These are phyloP conservation scores for Candida patagonica DNA, from an alignment of 805 yeast genomes.

Conservation along the genomic window DNA sequence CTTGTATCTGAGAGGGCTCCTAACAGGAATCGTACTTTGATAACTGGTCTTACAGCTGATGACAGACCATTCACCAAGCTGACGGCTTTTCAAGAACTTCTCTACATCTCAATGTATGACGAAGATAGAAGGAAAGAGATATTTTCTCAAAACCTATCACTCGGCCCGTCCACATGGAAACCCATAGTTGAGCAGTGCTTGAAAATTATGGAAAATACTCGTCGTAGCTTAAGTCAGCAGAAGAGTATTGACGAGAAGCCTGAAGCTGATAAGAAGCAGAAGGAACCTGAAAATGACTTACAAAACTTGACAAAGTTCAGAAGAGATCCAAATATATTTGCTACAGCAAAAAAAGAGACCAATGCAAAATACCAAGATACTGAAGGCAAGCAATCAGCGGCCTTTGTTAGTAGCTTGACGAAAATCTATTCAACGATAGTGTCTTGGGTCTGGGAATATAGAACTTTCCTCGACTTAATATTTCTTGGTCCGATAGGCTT, in stretches of 20 bases:
- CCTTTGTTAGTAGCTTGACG: slow-evolving; percentile 12
- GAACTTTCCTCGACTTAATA: slow-evolving; percentile 10
- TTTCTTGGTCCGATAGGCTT: slow-evolving; percentile 22
- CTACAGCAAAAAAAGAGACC: neutral
- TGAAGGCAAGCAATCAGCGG: slow-evolving; percentile 17
- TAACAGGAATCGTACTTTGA: slow-evolving; percentile 30
- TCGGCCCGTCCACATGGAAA: slow-evolving; percentile 27
- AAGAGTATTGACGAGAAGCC: neutral
- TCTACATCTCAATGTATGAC: slow-evolving; percentile 22
- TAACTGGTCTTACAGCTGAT: slow-evolving; percentile 27
- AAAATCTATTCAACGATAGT: neutral
- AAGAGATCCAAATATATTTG: neutral
- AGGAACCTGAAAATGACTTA: neutral
- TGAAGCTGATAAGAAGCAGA: neutral
- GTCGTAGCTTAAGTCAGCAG: slow-evolving; percentile 6
- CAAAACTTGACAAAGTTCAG: neutral
- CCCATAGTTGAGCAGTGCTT: slow-evolving; percentile 21
- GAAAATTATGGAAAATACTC: slow-evolving; percentile 13
- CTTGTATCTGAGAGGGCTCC: slow-evolving; percentile 22
- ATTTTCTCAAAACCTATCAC: slow-evolving; percentile 25
- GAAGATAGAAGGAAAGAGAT: slow-evolving; percentile 27
- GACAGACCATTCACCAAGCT: slow-evolving; percentile 22
- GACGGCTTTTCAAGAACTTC: slow-evolving; percentile 32
- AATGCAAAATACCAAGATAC: slow-evolving; percentile 17
- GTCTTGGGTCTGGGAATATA: slow-evolving; percentile 5